Base-by-base conservation (phyloP, 139 green algal species). In the Chlorella sp. region DNA sequence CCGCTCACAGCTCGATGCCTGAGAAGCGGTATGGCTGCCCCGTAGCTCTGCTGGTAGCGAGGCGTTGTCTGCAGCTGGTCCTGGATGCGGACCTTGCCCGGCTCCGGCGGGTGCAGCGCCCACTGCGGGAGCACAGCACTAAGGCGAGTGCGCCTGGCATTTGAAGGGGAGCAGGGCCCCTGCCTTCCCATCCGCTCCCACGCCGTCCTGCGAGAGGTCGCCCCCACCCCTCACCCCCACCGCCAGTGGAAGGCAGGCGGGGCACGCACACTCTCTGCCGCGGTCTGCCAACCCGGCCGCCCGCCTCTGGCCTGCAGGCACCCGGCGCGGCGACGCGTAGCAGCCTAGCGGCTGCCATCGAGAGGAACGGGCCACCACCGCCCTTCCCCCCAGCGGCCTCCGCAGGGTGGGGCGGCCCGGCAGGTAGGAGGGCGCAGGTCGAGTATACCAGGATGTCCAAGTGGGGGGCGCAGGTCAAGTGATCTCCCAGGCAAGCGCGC, bases 261-360 rank as follows among this genome's bases (percentile, higher is more conserved):
- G 31, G 41, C 40, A 33, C 58, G 41, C 3, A 31, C 58, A 25
- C 31, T 31, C 9, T 31, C 31, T 21, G 58, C 58, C 6, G 58
- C 31, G 2, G 58, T 33, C 58, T 65, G 31, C 58, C 53, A 35
- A 27, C 53, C 53, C 33, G 53, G 27, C 53, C 33, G 14, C 58
- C 58, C 31, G 41, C 58, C 58, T 65, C 58, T 27, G 58, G 31
- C 58, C 41, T 65, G 58, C 58, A 42, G 58, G 58, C 58, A 27
- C 41, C 58, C 8, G 41, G 58, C n/a, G n/a, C n/a, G n/a, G n/a
- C n/a, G n/a, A n/a, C n/a, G n/a, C n/a, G n/a, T n/a, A n/a, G n/a
- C n/a, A n/a, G n/a, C n/a, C n/a, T n/a, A n/a, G n/a, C n/a, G n/a
- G n/a, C n/a, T n/a, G n/a, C n/a, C n/a, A n/a, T n/a, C n/a, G n/a